Base-by-base conservation (phyloP, 75 land plant genomes). In the Selaginella moellendorffii region DNA sequence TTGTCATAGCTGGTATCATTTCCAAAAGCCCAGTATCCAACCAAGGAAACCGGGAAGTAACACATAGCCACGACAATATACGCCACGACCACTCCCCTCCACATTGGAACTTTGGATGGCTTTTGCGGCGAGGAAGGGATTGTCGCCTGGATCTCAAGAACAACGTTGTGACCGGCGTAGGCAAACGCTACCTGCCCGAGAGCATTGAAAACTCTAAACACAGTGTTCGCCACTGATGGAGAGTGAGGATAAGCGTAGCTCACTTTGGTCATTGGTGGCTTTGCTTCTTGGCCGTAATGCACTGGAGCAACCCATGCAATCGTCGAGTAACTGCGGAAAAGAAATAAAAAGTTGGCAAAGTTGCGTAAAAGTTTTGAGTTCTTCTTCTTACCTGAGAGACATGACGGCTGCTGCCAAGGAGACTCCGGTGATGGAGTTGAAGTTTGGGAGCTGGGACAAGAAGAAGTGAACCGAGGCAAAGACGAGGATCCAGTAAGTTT, bases 371-470 rank as follows among this genome's bases (percentile, higher is more conserved):
- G 51, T 10, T 18, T 46, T 46, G 10, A 18, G 51, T 10, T 46
- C 51, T 18, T 46, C 51, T 46, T 56, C 8, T 56, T 56, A 56
- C 59, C 59, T n/a, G 9, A 56, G 5, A 25, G 59, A 19, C 23
- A 25, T 56, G n/a, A 56, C 5, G 5, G 59, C 24, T 21, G 59
- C 59, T 9, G n/a, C n/a, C 5, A 56, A 8, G n/a, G 59, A 56
- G n/a, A 56, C 24, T n/a, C 59, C 5, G 59, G 59, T 56, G 59
- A 56, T 56, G n/a, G 59, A 56, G 5, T 5, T 56, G 59, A 56
- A 25, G 25, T 56, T 19, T 2, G 19, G 59, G n/a, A 56, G 24
- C 59, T 56, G 59, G 21, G 25, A 21, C 9, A 56, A 19, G n/a
- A 56, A 8, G 5, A 56, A 9, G 17, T 56, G 59, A 8, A 56